Evolutionary conservation across 169 alveolate genomes (phyloP), one percentile per base, ranked within the genome.

Genomic region (Amoebophrya sp.): DNA sequence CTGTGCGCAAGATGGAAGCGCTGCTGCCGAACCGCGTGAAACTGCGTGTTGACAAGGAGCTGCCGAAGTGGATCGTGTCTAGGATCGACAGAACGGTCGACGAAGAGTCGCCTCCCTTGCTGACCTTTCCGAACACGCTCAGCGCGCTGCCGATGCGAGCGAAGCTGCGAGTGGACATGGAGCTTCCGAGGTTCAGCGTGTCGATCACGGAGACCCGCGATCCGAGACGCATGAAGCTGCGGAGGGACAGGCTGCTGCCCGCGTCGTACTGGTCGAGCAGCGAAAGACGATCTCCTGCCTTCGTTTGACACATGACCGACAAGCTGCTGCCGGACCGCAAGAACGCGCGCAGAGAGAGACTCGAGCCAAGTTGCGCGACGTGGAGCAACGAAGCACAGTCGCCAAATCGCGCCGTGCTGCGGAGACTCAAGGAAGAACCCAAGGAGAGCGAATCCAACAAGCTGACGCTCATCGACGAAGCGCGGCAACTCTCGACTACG

Each of bases 21-120:
- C 23, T 33, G 91, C 91, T 89, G 39, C 91, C 65, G 54, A 34
- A 38, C 55, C 91, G 3, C 40, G 55, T 76, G 91, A 23, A 89
- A 2, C 36, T 38, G 36, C 76, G 40, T 14, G 40, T 14, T 3
- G 90, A 89, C 40, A 89, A 33, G n/a, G 41, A 34, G 24, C 54
- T 36, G 18, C 90, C 90, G 36, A 89, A 33, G 47, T 36, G n/a
- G 34, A 33, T 89, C 12, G 90, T 34, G 90, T 89, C 90, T 1
- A 89, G 90, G 12, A 89, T 47, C 33, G 90, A 89, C 34, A 89
- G 90, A 38, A 34, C n/a, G 90, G 54, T 89, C 2, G 53, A 14
- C 6, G 24, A 40, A n/a, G n/a, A n/a, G n/a, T n/a, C n/a, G n/a
- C n/a, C n/a, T n/a, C n/a, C n/a, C n/a, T n/a, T n/a, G 34, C 90